These are phyloP conservation scores for Cryptosporidium sp. DNA, from an alignment of 169 alveolate species.

Conservation along the genomic window DNA sequence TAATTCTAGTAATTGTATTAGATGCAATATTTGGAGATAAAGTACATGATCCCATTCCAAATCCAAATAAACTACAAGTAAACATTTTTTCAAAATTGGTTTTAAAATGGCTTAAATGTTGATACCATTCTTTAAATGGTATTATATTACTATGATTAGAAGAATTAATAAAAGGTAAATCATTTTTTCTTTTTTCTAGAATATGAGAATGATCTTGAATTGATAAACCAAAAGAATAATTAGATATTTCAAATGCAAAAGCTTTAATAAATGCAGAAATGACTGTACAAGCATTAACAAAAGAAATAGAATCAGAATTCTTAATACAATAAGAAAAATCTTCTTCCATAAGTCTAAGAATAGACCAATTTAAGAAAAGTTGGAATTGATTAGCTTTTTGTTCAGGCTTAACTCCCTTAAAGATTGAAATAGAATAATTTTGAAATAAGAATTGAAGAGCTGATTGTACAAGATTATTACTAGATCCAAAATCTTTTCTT, in stretches of 20 bases:
- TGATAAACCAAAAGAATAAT: constrained; percentile 23
- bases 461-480: constrained; percentile 79
- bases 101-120: constrained; percentile 76
- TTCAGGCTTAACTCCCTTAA: constrained; percentile 74
- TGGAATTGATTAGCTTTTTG: constrained; percentile 76
- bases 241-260: constrained; percentile 34
- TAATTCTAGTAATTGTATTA: constrained; percentile 19
- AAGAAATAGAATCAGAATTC: constrained; percentile 12
- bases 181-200: background rate
- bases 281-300: constrained; percentile 28
- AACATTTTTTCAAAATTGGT: constrained; percentile 74
- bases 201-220: background rate
- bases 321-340: constrained; percentile 12
- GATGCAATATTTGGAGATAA: constrained; percentile 77
- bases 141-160: constrained; percentile 15
- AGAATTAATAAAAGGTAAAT: background rate
- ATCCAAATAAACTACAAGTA: constrained; percentile 78
- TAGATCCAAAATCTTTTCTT: constrained; percentile 81
- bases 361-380: constrained; percentile 70
- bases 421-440: constrained; percentile 73
- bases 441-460: constrained; percentile 76
- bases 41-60: constrained; percentile 83
- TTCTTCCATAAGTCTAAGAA: constrained; percentile 41
- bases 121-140: constrained; percentile 79
- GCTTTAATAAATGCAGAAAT: constrained; percentile 30